phyloP scores from a whole-genome alignment of 331 rosid genomes.

The Telfairia occidentalis region DNA sequence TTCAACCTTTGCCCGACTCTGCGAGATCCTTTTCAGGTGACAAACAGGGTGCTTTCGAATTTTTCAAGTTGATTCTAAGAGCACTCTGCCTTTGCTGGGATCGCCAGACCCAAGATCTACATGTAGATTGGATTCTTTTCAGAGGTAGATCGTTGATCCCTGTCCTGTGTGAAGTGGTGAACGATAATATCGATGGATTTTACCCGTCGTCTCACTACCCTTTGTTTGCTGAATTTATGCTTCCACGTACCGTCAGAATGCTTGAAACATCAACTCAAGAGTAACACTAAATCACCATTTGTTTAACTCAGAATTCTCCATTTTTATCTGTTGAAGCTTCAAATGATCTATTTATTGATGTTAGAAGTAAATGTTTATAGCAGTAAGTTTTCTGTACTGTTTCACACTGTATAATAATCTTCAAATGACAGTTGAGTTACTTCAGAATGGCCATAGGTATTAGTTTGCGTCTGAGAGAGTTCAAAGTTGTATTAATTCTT shows the following conservation, averaged over 20 bases:
- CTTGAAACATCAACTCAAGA: slow-evolving; percentile 50
- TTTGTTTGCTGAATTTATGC: slow-evolving; percentile 80
- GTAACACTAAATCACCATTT: slow-evolving; percentile 21
- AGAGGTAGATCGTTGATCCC: slow-evolving; percentile 93
- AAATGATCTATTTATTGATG: background rate
- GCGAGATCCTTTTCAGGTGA: slow-evolving; percentile 38
- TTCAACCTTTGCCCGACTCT: background rate
- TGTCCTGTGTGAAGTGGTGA: slow-evolving; percentile 83
- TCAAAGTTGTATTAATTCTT: slow-evolving; percentile 7
- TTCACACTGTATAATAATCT: slow-evolving; percentile 3
- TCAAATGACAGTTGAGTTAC: slow-evolving; percentile 1
- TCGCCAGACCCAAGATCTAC: slow-evolving; percentile 97
- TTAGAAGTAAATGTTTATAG: slow-evolving; percentile 1
- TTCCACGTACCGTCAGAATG: slow-evolving; percentile 82
- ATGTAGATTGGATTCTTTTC: slow-evolving; percentile 93
- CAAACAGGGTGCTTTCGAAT: slow-evolving; percentile 93
- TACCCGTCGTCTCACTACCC: slow-evolving; percentile 97
- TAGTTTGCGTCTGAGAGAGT: background rate
- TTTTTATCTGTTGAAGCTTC: background rate
- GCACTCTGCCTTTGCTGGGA: slow-evolving; percentile 99
- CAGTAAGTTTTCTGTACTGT: background rate
- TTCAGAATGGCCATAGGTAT: background rate
- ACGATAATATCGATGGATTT: slow-evolving; percentile 62
- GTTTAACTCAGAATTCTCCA: slow-evolving; percentile 5
- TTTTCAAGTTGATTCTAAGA: slow-evolving; percentile 69